Base-by-base conservation (phyloP, 768 basidiomycete species). In the Lactarius pseudohatsudake region DNA sequence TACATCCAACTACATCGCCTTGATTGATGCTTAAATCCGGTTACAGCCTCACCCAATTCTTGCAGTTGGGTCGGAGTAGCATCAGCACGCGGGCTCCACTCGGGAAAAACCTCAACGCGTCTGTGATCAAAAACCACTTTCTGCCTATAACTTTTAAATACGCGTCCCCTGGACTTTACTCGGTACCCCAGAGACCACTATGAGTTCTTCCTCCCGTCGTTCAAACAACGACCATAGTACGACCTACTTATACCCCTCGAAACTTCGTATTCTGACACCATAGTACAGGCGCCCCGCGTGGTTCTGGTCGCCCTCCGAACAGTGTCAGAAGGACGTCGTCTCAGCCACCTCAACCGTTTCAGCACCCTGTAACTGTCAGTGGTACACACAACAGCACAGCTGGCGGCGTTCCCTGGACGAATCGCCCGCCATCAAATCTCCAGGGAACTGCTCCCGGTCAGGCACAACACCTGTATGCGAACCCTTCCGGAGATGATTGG, bases 21-120 rank as follows among this genome's bases (percentile, higher is more conserved):
- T 64, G 36, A 56, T 60, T 61, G 32, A 53, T 47, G 4, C 56
- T 55, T 58, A 58, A 40, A 36, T 41, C 43, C 56, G 56, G 16
- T 41, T 57, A 50, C 62, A 28, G 66, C 66, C 66, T 59, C 66
- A 13, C 65, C 65, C 38, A 63, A 62, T 66, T 53, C 65, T 59
- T 41, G 4, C 32, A 50, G 34, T 54, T 43, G 36, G 61, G 65
- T 7, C 9, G 4, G 54, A 58, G 57, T 66, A 6, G 57, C 58
- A 32, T 53, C 18, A 56, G 28, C 58, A 64, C 62, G 57, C 50
- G 62, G 62, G 36, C 36, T 4, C 45, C 57, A 15, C 30, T 40
- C 61, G 56, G 34, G 6, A n/a, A n/a, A 8, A 32, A 22, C n/a
- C 9, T 18, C n/a, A 56, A 16, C 36, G 16, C 6, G 40, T 54